Conservation (phyloP, 768 basidiomycete genomes). For the Agrocybe pediades region DNA sequence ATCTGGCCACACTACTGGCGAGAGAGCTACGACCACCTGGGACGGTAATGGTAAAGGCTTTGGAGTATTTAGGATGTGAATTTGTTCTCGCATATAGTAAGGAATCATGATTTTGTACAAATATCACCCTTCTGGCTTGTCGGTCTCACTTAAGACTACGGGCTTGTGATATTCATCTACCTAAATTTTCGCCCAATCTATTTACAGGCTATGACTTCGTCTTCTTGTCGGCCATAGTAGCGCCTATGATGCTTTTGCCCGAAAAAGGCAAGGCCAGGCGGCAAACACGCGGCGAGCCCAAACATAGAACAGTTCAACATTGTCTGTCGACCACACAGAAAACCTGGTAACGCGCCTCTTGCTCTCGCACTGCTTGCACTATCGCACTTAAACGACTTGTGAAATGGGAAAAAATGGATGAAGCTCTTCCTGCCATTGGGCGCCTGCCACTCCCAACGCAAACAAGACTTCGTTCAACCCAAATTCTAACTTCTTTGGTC, state of each 20-base stretch:
- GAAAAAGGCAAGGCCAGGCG: background rate
- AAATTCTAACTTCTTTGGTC: constrained; percentile 81
- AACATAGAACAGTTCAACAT: background rate
- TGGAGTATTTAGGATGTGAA: constrained; percentile 89
- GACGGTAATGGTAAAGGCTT: constrained; percentile 72
- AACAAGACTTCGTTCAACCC: constrained; percentile 75
- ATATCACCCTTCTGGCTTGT: too few relatives aligned
- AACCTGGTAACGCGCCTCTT: background rate
- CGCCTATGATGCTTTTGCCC: background rate
- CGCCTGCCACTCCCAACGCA: constrained; percentile 65
- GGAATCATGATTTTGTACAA: background rate
- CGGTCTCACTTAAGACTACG: too few relatives aligned
- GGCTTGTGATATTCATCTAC: too few relatives aligned
- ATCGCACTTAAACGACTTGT: background rate
- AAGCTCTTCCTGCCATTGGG: constrained; percentile 28
- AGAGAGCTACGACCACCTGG: constrained; percentile 56
- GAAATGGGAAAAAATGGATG: constrained; percentile 23
- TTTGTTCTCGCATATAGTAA: background rate
- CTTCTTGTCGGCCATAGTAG: background rate
- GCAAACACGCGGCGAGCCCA: background rate
- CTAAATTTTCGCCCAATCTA: too few relatives aligned
- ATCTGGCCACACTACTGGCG: constrained; percentile 12
- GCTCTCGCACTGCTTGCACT: background rate
- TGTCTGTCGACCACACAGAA: background rate
- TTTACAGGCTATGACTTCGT: too few relatives aligned